These are phyloP conservation scores for Serendipita vermifera DNA, from an alignment of 768 basidiomycete genomes.

Conservation along the genomic window DNA sequence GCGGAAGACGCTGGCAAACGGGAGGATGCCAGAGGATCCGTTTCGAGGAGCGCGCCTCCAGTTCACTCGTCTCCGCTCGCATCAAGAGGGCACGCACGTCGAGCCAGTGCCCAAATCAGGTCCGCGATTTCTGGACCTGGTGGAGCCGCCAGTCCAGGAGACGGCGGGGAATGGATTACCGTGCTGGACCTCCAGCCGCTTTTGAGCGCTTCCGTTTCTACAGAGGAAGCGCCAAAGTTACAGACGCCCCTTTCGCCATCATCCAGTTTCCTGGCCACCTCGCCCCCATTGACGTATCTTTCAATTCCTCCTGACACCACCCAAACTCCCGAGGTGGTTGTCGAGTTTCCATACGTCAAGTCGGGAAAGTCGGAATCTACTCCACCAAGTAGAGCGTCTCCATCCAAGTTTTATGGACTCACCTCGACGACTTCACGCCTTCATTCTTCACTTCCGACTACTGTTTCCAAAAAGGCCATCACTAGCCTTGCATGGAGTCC, in stretches of 20 bases:
- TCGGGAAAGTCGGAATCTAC: too few species aligned
- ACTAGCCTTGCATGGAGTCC: conserved; percentile 36
- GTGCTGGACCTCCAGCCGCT: conserved; percentile 42
- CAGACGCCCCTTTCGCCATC: neutral
- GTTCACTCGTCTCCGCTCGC: neutral
- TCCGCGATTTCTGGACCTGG: neutral
- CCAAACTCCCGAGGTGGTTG: conserved; percentile 21
- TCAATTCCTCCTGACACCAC: neutral
- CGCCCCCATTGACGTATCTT: conserved; percentile 3
- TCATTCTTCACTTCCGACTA: too few species aligned
- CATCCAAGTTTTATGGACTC: too few species aligned
- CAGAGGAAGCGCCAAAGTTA: neutral
- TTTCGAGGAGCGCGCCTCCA: neutral
- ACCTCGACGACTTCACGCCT: too few species aligned
- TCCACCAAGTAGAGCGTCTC: too few species aligned
- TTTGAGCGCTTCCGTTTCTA: conserved; percentile 8
- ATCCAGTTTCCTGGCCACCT: conserved; percentile 18
- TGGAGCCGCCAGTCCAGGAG: neutral
- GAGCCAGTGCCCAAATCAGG: neutral
- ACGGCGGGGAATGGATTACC: conserved; percentile 34
- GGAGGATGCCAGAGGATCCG: neutral
- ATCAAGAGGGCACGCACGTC: neutral
- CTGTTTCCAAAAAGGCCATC: too few species aligned
- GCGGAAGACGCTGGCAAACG: neutral
- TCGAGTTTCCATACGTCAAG: conserved; percentile 39